Conservation (phyloP, 179 eudicot species). For the Gypsophila paniculata region DNA sequence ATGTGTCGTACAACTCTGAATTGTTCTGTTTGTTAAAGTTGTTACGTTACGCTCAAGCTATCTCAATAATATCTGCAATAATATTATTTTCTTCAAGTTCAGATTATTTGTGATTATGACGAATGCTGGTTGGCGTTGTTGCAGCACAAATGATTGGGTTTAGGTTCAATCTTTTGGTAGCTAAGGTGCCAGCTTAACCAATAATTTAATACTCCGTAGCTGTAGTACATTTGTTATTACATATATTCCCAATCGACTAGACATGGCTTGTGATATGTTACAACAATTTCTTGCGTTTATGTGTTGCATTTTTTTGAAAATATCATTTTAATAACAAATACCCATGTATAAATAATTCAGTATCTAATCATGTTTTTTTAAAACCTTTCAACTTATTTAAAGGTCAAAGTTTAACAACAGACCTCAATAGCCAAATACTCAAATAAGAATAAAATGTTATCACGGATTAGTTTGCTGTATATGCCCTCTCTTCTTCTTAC, state of each 20-base stretch:
- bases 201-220: too few relatives aligned
- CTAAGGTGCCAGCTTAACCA: constrained; percentile 6
- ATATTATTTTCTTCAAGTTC: not conserved
- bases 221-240: too few relatives aligned
- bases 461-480: not conserved
- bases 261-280: too few relatives aligned
- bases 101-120: not conserved
- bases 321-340: not conserved
- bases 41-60: not conserved
- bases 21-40: not conserved
- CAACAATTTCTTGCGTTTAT: too few relatives aligned
- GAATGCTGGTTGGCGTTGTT: not conserved
- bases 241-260: too few relatives aligned
- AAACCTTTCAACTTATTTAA: too few relatives aligned
- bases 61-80: not conserved
- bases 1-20: not conserved
- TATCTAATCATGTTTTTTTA: too few relatives aligned
- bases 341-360: too few relatives aligned
- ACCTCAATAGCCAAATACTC: too few relatives aligned
- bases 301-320: too few relatives aligned
- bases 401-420: too few relatives aligned
- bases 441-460: too few relatives aligned
- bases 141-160: constrained; percentile 12
- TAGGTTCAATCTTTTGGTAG: not conserved
- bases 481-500: not conserved